phyloP scores from a whole-genome alignment of 441 rosid genomes.

The Corymbia calophylla region DNA sequence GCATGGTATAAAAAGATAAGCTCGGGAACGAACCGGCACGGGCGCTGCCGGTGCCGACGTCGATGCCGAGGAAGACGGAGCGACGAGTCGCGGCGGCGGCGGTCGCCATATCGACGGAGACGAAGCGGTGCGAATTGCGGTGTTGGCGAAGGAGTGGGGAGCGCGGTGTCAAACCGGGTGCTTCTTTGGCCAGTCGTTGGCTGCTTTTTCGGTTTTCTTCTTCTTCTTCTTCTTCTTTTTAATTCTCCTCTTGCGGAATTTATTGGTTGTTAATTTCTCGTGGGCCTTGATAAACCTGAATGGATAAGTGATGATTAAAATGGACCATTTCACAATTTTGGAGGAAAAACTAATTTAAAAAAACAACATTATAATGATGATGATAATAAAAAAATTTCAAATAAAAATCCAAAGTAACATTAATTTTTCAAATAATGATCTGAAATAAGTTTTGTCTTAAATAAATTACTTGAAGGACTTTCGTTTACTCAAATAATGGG shows the following conservation, averaged over 20 bases:
- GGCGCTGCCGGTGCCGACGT: slow-evolving; percentile 96
- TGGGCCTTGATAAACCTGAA: background rate
- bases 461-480: no score
- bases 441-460: no score
- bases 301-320: background rate
- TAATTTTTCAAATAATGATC: no score
- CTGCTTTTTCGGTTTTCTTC: background rate
- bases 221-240: background rate
- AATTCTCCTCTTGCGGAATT: background rate
- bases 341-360: background rate
- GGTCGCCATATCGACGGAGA: slow-evolving; percentile 50
- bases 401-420: no score
- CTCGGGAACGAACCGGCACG: slow-evolving; percentile 56
- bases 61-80: slow-evolving; percentile 73
- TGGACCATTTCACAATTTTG: background rate
- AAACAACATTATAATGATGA: background rate
- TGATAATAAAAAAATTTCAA: background rate
- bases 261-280: background rate
- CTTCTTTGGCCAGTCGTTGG: slow-evolving; percentile 17
- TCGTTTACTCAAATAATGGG: no score
- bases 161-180: slow-evolving; percentile 21
- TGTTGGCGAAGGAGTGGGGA: slow-evolving; percentile 4
- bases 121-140: slow-evolving; percentile 5
- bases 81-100: slow-evolving; percentile 17
- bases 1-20: background rate